A percentile compares a stretch with the other conserved stretches of the same genome.
These are phyloP conservation scores for Tulasnella sp. DNA, from an alignment of 768 basidiomycete species.

Conservation along the genomic window DNA sequence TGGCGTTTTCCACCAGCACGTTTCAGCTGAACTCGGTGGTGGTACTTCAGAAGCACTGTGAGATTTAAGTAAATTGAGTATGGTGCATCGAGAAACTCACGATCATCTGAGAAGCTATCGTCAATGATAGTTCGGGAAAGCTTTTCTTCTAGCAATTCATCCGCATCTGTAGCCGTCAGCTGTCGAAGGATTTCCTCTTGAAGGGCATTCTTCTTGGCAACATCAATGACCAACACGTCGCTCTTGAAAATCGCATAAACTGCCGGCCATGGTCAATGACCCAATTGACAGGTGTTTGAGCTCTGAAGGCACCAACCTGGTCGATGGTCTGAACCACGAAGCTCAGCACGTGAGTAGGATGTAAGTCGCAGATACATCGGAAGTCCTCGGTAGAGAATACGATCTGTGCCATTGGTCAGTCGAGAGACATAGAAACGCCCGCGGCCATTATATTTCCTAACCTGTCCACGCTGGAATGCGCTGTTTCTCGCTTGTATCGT, in stretches of 20 bases:
- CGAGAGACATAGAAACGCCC: background rate
- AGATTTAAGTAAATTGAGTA: constrained; percentile 42
- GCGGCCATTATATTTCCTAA: constrained; percentile 38
- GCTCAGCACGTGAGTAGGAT: constrained; percentile 78
- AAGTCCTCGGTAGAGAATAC: constrained; percentile 72
- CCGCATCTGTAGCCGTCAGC: constrained; percentile 51
- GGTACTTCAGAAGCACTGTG: constrained; percentile 48
- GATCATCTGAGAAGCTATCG: constrained; percentile 39
- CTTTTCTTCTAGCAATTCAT: constrained; percentile 64
- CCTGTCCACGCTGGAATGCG: constrained; percentile 97
- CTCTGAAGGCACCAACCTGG: constrained; percentile 49
- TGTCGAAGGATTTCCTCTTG: constrained; percentile 60
- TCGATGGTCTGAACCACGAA: constrained; percentile 90
- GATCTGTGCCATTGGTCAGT: constrained; percentile 46
- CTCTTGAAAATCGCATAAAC: constrained; percentile 81
- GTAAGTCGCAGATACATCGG: constrained; percentile 52
- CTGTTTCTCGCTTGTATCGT: constrained; percentile 94
- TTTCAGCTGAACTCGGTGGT: constrained; percentile 69
- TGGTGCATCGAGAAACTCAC: constrained; percentile 67
- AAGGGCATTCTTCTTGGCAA: constrained; percentile 60
- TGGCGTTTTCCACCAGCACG: constrained; percentile 70
- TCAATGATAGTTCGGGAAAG: constrained; percentile 43
- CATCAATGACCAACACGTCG: constrained; percentile 70
- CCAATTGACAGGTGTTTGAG: background rate
- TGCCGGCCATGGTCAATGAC: constrained; percentile 30